phyloP scores from a whole-genome alignment of 176 grass and related monocot species.

The Oryza longistaminata region DNA sequence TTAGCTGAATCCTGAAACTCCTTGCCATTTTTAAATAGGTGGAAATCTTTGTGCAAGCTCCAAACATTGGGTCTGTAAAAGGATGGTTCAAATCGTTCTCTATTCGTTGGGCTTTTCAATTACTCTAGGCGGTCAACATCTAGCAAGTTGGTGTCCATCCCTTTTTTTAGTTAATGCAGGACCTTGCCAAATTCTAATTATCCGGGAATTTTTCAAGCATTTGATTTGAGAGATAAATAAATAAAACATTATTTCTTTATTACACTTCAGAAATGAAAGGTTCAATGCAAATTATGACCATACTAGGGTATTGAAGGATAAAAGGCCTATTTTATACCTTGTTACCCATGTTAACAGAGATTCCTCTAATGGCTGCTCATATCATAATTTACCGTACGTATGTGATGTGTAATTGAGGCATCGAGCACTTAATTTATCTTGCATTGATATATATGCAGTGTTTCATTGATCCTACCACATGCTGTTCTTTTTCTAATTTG shows the following conservation, averaged over 20 bases:
- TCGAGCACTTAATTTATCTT: not conserved
- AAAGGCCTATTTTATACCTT: not conserved
- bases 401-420: not conserved
- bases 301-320: not conserved
- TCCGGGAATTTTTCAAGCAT: not conserved
- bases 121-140: not conserved
- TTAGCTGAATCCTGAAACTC: not conserved
- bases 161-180: not conserved
- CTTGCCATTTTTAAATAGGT: not conserved
- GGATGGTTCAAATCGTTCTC: not conserved
- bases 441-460: not conserved
- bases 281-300: not conserved
- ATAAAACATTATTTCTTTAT: not conserved
- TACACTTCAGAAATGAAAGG: not conserved
- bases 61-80: not conserved
- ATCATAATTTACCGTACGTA: not conserved
- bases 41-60: not conserved
- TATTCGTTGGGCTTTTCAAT: not conserved
- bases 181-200: not conserved
- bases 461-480: not conserved
- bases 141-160: not conserved
- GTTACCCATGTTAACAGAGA: not conserved
- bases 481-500: constrained; percentile 2
- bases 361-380: not conserved
- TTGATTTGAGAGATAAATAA: not conserved